Base-by-base conservation (phyloP, 1,284 basidiomycete species). In the Boletus mariae region DNA sequence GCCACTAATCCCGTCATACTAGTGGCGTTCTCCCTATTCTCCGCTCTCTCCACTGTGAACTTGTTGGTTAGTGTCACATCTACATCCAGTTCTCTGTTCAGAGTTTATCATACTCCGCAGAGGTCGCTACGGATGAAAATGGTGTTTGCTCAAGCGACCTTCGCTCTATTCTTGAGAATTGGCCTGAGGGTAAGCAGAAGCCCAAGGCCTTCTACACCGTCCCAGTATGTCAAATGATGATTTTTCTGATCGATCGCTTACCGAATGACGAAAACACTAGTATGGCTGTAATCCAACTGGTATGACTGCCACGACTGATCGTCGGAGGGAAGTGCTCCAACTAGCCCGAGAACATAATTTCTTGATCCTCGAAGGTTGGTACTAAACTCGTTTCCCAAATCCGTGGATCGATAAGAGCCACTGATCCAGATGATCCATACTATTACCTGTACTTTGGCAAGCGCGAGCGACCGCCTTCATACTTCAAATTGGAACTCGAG, bases 131-230 rank as follows among this genome's bases (percentile, higher is more conserved):
- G 12, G 95, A 98, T 64, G 76, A 79, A 5, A 61, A 89, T 35
- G 95, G 95, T 0, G 83, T 96, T 41, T 78, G 77, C 28, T 78
- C 90, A 1, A 69, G 68, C 15, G 79, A 80, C 10, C 77, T 98
- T 28, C 81, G 85, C 11, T 65, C 78, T 34, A 82, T 84, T 35
- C 75, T 98, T 37, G 82, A 87, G 55, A 79, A 75, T 54, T 98
- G 93, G 93, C 87, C 90, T 0, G 71, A 69, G 8, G 82, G 73
- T 26, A 87, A 87, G 67, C 79, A 78, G 10, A 87, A 84, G 58
- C 94, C 94, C 11, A 92, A 85, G 68, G 78, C 88, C 3, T 72
- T 98, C 45, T 98, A 97, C 68, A 93, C 90, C 3, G 84, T 90
- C 38, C 87, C 88, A 7, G 86, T 86, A 65, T 31, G 82, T 73